Base-by-base conservation (phyloP, 768 basidiomycete species). In the Strobilomyces confusus region DNA sequence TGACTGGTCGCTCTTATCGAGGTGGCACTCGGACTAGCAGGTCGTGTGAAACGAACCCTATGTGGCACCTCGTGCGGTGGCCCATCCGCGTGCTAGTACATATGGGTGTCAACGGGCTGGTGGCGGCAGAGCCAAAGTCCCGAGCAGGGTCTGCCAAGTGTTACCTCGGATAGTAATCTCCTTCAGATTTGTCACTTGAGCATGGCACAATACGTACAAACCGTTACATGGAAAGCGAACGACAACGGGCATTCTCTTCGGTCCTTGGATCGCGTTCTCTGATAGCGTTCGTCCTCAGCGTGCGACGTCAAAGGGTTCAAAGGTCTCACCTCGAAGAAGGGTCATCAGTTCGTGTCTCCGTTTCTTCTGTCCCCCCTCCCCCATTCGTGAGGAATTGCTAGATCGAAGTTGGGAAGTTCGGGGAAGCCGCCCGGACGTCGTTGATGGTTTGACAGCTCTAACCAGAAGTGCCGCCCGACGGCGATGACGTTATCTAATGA, bases 191-290 rank as follows among this genome's bases (percentile, higher is more conserved):
- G 36, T 36, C 17, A 19, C 4, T n/a, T 32, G n/a, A 14, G 11
- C 33, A 19, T 52, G 46, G 25, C 46, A 48, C 19, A 9, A 17
- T 48, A 61, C 50, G 60, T 53, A 49, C 51, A 20, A n/a, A 17
- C 32, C 43, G 36, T 20, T 43, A 26, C 36, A 55, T 25, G 36
- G 8, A 34, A n/a, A 42, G 29, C 11, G 34, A 38, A 30, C 8
- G 23, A 40, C 4, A 47, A 40, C 22, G 32, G 36, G 4, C 32
- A 38, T 2, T 30, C 30, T 11, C 33, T 23, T 20, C 7, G 29
- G 29, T 29, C 29, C 29, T 29, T 9, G 29, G 29, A 6, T 29
- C 29, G 29, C 29, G 6, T 45, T 25, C 58, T 45, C 13, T 7
- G 20, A 9, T 3, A 9, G 29, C 36, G 23, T 9, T 30, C 17